Evolutionary conservation across 164 flowering plant species (phyloP).

Genomic region (Kalanchoe fedtschenkoi): DNA sequence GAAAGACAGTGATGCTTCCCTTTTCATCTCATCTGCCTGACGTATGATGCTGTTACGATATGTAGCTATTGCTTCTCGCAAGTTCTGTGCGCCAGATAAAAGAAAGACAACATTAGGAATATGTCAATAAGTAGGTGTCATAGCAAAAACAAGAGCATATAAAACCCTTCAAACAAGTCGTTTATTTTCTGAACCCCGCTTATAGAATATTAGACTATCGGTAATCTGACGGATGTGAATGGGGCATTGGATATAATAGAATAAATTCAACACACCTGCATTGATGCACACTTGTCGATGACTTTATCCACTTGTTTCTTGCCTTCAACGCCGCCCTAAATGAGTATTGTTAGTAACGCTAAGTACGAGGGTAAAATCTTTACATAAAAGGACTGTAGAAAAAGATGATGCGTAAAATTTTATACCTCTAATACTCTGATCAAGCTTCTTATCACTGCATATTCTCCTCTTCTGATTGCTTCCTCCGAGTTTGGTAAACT

Average conservation of each 20-base stretch:
- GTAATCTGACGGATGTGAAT: background rate
- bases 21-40: conserved; percentile 94
- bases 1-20: conserved; percentile 82
- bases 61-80: conserved; percentile 90
- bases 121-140: conserved; percentile 7
- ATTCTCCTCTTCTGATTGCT: conserved; percentile 89
- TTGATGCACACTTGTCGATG: conserved; percentile 88
- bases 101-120: background rate
- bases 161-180: background rate
- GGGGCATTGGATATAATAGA: background rate
- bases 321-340: conserved; percentile 94
- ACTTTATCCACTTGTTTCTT: conserved; percentile 95
- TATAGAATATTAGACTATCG: background rate
- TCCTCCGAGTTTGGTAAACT: conserved; percentile 75
- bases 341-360: conserved; percentile 7
- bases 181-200: background rate
- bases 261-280: conserved; percentile 82
- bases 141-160: background rate
- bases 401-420: background rate
- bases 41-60: conserved; percentile 84
- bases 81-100: conserved; percentile 42
- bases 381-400: background rate
- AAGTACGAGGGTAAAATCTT: background rate
- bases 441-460: conserved; percentile 86
- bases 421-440: conserved; percentile 68